A percentile compares a stretch with the other conserved stretches of the same genome.
phyloP scores from a whole-genome alignment of 805 yeast species.

The Allodekkera sacchari region DNA sequence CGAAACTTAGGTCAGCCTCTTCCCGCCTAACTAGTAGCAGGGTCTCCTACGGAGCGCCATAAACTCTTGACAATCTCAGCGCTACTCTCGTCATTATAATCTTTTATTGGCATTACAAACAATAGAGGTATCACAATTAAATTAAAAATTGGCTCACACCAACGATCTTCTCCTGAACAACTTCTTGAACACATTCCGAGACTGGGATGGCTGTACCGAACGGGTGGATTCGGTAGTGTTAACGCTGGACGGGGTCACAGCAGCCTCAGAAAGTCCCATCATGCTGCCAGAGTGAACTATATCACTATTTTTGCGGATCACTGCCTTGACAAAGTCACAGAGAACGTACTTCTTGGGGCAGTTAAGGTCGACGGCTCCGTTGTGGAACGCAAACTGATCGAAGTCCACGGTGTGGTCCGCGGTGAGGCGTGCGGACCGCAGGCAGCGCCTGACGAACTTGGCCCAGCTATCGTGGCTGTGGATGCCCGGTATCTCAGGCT shows the following conservation, averaged over 20 bases:
- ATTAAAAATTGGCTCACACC: background rate
- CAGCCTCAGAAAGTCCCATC: background rate
- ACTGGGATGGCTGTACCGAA: no score
- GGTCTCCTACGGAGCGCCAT: no score
- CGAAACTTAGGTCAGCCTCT: no score
- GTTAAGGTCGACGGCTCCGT: slow-evolving; percentile 5
- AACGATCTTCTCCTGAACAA: slow-evolving; percentile 13
- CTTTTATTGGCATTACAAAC: background rate
- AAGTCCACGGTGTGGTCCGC: slow-evolving; percentile 10
- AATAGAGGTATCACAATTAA: background rate
- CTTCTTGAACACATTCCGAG: slow-evolving; percentile 15
- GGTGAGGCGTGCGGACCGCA: slow-evolving; percentile 10
- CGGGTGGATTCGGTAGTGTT: no score
- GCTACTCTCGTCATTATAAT: background rate
- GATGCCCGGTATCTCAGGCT: slow-evolving; percentile 17
- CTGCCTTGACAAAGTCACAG: no score
- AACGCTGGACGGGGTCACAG: no score
- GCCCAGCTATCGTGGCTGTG: slow-evolving; percentile 15
- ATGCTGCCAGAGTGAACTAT: background rate
- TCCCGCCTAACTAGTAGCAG: no score
- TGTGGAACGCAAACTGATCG: slow-evolving; percentile 8
- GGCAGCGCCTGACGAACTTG: slow-evolving; percentile 10
- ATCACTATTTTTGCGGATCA: no score
- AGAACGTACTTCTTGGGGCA: no score
- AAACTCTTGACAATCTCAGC: no score